Base-by-base conservation (phyloP, 208 protist genomes). In the Leishmania tarentolae region DNA sequence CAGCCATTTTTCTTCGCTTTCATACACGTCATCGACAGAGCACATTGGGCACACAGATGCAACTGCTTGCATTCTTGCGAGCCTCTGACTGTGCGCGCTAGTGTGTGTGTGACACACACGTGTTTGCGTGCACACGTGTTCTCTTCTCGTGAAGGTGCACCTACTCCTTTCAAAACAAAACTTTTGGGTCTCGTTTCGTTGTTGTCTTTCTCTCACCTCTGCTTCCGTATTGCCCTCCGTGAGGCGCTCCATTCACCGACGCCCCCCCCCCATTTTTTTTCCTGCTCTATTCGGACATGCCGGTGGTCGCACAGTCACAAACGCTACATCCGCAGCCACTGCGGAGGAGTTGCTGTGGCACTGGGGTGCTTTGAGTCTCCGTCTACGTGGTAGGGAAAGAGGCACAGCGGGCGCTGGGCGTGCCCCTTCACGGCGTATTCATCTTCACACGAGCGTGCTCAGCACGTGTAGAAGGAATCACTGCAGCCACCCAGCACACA, bases 191-290 rank as follows among this genome's bases (percentile, higher is more conserved):
- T 3, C 53, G 5, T 46, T 56, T 24, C 70, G 2, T 50, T 71
- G 24, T 46, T 75, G 24, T 57, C 37, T 78, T 40, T 52, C 52
- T 66, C 52, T 68, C 3, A 69, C 53, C 53, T 46, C 63, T 83
- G 31, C 53, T 21, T 66, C 13, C 71, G 15, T 69, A 6, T 5
- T 50, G 46, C 0, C 3, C n/a, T n/a, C n/a, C 46, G 0, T 50
- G 46, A 0, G 11, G 47, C 47, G 1, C 1, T 17, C 47, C 47
- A 52, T 52, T n/a, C n/a, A n/a, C n/a, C n/a, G n/a, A n/a, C n/a
- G n/a, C n/a, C n/a, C n/a, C n/a, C 53, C 21, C 15, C 0, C 2
- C 21, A 9, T 59, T 28, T 19, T 28, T 0, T n/a, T 59, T 21
- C 24, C 53, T 9, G 21, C 15, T n/a, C 24, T 28, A 7, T 21